phyloP scores from a whole-genome alignment of 2,329 filamentous ascomycete species.

The Hypoxylon sp. region DNA sequence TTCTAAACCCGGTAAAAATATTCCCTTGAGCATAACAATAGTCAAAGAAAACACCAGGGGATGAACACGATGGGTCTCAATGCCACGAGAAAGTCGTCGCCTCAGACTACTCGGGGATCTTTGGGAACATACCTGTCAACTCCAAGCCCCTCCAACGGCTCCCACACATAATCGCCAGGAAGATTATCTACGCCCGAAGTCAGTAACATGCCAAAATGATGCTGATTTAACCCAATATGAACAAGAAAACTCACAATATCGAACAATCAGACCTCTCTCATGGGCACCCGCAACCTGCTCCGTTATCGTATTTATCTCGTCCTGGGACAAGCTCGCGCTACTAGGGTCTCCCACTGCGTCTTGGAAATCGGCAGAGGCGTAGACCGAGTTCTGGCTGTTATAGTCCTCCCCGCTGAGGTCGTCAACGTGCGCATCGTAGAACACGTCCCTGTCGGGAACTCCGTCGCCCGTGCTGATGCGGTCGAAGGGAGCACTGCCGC shows the following conservation, averaged over 20 bases:
- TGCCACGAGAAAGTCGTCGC: no score
- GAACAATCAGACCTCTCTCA: slow-evolving; percentile 43
- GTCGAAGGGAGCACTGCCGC: slow-evolving; percentile 46
- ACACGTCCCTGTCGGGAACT: slow-evolving; percentile 45
- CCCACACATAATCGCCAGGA: slow-evolving; percentile 48
- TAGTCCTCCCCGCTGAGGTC: slow-evolving; percentile 34
- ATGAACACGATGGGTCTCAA: no score
- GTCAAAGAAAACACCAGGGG: no score
- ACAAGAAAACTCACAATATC: slow-evolving; percentile 46
- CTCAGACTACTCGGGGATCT: no score
- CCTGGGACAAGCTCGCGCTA: slow-evolving; percentile 33
- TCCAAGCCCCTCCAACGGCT: slow-evolving; percentile 41
- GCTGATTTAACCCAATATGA: not conserved
- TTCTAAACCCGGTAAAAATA: no score
- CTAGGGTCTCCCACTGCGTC: slow-evolving; percentile 41
- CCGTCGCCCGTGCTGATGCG: slow-evolving; percentile 45
- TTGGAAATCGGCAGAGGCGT: slow-evolving; percentile 47
- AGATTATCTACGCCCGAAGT: slow-evolving; percentile 42
- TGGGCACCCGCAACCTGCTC: slow-evolving; percentile 44
- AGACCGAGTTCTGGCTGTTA: slow-evolving; percentile 45
- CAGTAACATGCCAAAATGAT: slow-evolving; percentile 16
- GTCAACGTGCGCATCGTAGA: slow-evolving; percentile 47
- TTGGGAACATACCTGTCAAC: slow-evolving; percentile 36
- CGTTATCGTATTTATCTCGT: slow-evolving; percentile 36
- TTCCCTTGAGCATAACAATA: no score